phyloP scores from a whole-genome alignment of 164 flowering plant genomes.

The Houttuynia cordata region DNA sequence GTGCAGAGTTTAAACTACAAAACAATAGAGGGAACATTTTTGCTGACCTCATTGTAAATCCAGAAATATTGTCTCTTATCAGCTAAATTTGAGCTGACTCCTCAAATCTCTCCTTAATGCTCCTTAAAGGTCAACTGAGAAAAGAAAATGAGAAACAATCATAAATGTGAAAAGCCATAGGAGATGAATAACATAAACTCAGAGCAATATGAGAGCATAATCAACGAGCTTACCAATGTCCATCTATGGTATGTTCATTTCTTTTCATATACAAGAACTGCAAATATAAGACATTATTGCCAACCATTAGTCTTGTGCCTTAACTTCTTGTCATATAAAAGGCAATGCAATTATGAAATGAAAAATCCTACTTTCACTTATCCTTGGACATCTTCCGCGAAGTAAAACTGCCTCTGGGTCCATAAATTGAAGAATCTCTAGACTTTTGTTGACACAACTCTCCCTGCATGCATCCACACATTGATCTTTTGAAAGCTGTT shows the following conservation, averaged over 20 bases:
- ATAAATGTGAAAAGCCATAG: not conserved
- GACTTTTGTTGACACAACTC: conserved; percentile 23
- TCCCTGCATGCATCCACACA: conserved; percentile 34
- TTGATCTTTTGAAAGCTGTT: not conserved
- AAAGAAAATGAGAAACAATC: no score
- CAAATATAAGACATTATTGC: not conserved
- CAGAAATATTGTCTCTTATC: no score
- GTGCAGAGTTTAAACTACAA: no score
- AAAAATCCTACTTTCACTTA: conserved; percentile 40
- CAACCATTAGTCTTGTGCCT: not conserved
- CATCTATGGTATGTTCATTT: not conserved
- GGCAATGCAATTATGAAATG: not conserved
- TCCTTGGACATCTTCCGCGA: conserved; percentile 37
- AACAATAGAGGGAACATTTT: not conserved
- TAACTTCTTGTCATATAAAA: not conserved
- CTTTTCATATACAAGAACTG: not conserved
- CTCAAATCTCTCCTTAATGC: not conserved
- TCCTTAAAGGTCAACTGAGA: not conserved
- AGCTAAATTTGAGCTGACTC: not conserved
- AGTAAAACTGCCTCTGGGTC: conserved; percentile 43
- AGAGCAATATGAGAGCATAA: no score
- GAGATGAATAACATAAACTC: no score
- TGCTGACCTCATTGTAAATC: not conserved
- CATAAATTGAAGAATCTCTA: conserved; percentile 29
- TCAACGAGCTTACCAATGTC: not conserved